Conservation (phyloP, 768 basidiomycete species). For the Pilatotrama ljubarskyi region DNA sequence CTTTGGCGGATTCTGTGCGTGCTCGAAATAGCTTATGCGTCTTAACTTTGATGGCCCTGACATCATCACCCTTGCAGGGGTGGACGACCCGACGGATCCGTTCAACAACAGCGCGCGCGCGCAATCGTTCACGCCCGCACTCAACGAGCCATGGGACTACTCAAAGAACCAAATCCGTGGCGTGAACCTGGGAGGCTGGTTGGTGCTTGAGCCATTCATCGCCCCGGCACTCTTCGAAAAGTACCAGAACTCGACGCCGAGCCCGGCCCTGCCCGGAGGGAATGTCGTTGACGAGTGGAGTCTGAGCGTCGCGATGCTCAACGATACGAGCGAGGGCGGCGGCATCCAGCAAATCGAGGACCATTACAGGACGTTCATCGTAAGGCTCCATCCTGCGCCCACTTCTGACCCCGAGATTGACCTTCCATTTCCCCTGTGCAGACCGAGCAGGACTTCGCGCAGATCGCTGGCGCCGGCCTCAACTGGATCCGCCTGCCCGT, state of each 20-base stretch:
- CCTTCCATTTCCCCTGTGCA: conserved; percentile 30
- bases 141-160: conserved; percentile 79
- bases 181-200: conserved; percentile 77
- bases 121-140: conserved; percentile 78
- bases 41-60: conserved; percentile 4
- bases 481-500: conserved; percentile 86
- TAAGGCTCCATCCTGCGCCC: conserved; percentile 37
- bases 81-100: conserved; percentile 68
- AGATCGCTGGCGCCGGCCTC: conserved; percentile 85
- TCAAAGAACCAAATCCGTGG: conserved; percentile 61
- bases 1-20: conserved; percentile 72
- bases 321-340: conserved; percentile 56
- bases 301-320: conserved; percentile 64
- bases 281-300: conserved; percentile 68
- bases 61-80: conserved; percentile 45
- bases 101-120: conserved; percentile 75
- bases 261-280: conserved; percentile 22
- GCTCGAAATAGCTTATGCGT: background rate
- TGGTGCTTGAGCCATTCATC: conserved; percentile 83
- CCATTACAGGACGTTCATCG: conserved; percentile 86
- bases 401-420: background rate
- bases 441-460: conserved; percentile 88
- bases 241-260: conserved; percentile 43
- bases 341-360: conserved; percentile 67
- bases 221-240: conserved; percentile 63